Conservation (phyloP, 1,284 basidiomycete genomes). For the Austroboletus niveus region DNA sequence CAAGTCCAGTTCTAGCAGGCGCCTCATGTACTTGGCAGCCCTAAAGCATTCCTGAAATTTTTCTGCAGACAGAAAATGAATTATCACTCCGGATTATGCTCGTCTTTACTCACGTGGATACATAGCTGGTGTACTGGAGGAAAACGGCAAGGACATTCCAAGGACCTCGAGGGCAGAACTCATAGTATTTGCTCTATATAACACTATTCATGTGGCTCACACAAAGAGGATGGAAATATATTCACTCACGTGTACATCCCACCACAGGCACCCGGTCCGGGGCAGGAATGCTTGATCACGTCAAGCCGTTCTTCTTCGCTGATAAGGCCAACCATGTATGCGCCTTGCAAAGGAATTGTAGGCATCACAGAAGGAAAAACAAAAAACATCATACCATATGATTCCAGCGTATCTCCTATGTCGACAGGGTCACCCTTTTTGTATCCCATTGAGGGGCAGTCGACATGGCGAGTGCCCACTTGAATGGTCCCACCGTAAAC, state of each 20-base stretch:
- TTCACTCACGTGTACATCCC: slow-evolving; percentile 76
- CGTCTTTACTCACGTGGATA: slow-evolving; percentile 53
- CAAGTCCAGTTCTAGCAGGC: slow-evolving; percentile 80
- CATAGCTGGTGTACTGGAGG: slow-evolving; percentile 80
- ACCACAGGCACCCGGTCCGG: slow-evolving; percentile 75
- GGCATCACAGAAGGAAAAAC: not conserved
- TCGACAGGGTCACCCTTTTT: slow-evolving; percentile 79
- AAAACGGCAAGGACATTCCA: slow-evolving; percentile 90
- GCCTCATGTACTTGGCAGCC: slow-evolving; percentile 81
- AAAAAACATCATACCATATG: slow-evolving; percentile 52
- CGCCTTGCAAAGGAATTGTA: slow-evolving; percentile 44
- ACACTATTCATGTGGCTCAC: not conserved
- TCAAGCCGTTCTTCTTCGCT: slow-evolving; percentile 76
- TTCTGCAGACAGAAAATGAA: slow-evolving; percentile 40
- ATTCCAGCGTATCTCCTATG: slow-evolving; percentile 82
- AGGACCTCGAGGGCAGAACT: slow-evolving; percentile 87
- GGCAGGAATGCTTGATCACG: slow-evolving; percentile 80
- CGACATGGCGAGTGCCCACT: slow-evolving; percentile 70
- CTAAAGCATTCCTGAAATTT: slow-evolving; percentile 85
- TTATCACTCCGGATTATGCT: not conserved
- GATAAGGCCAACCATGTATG: slow-evolving; percentile 72
- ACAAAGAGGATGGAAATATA: not conserved
- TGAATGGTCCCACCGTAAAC: slow-evolving; percentile 86
- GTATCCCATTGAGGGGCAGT: slow-evolving; percentile 78
- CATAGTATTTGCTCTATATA: slow-evolving; percentile 78